Evolutionary conservation across 2,329 filamentous ascomycete genomes (phyloP).

Genomic region (Pleoardoris graminearum): DNA sequence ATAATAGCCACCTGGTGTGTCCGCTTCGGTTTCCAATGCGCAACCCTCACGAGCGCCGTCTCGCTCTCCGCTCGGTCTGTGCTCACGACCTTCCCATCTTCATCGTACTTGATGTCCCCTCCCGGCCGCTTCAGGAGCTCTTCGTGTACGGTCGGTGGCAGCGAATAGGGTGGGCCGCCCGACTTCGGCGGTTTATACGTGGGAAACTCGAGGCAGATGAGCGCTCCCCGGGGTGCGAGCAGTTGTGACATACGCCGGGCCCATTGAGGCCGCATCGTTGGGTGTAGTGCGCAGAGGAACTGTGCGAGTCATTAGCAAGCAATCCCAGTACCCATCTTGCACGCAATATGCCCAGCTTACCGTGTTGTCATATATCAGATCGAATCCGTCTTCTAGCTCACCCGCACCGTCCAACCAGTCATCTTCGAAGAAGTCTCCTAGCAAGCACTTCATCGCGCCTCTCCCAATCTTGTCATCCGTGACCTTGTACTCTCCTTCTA

Average conservation of each 20-base stretch:
- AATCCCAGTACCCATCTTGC: neutral
- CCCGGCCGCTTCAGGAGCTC: slow-evolving; percentile 73
- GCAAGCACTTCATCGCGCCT: slow-evolving; percentile 61
- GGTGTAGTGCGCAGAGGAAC: slow-evolving; percentile 66
- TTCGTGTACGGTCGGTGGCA: slow-evolving; percentile 70
- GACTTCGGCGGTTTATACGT: slow-evolving; percentile 67
- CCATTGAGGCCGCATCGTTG: slow-evolving; percentile 60
- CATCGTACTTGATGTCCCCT: slow-evolving; percentile 65
- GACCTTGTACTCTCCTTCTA: slow-evolving; percentile 50
- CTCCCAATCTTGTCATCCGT: slow-evolving; percentile 47
- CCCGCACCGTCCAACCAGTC: slow-evolving; percentile 56
- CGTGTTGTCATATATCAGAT: slow-evolving; percentile 68
- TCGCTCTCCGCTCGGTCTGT: slow-evolving; percentile 50
- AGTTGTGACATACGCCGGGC: slow-evolving; percentile 59
- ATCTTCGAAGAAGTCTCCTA: slow-evolving; percentile 69
- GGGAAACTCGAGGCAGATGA: slow-evolving; percentile 77
- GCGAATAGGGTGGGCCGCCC: slow-evolving; percentile 73
- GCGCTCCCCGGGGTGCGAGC: slow-evolving; percentile 55
- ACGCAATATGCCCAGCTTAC: slow-evolving; percentile 42
- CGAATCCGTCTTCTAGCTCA: slow-evolving; percentile 55
- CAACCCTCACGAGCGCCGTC: slow-evolving; percentile 50
- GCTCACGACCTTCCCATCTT: slow-evolving; percentile 54
- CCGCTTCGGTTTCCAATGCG: slow-evolving; percentile 59
- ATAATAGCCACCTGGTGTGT: slow-evolving; percentile 56
- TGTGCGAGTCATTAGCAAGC: slow-evolving; percentile 27